Conservation (phyloP, 2,329 filamentous ascomycete species). For the Penicillium corylophilum region DNA sequence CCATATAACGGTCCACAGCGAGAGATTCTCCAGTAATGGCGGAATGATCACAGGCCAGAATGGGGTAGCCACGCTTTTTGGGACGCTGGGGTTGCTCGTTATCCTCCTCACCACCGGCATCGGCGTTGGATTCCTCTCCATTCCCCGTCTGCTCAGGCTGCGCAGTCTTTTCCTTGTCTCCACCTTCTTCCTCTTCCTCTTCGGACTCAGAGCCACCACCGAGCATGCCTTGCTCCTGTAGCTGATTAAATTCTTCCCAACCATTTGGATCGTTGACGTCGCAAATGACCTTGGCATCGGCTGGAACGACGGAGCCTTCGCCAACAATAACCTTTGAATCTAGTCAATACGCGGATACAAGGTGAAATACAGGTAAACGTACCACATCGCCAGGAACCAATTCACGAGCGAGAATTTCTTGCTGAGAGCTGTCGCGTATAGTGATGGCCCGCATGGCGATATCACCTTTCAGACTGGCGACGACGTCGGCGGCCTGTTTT, state of each 20-base stretch:
- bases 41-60: conserved; percentile 74
- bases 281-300: conserved; percentile 69
- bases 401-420: conserved; percentile 68
- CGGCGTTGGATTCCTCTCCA: too few relatives aligned
- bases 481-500: conserved; percentile 76
- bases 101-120: background rate
- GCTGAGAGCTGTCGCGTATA: conserved; percentile 64
- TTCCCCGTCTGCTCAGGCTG: background rate
- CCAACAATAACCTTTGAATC: conserved; percentile 61
- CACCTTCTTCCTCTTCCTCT: conserved; percentile 31
- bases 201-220: conserved; percentile 52
- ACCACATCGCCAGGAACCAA: conserved; percentile 75
- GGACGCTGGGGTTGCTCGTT: conserved; percentile 9
- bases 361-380: conserved; percentile 33
- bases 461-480: conserved; percentile 73
- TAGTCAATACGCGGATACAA: conserved; percentile 15
- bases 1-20: conserved; percentile 67
- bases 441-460: conserved; percentile 72
- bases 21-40: conserved; percentile 79
- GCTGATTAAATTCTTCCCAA: conserved; percentile 64
- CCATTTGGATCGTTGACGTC: conserved; percentile 67
- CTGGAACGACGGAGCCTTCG: conserved; percentile 69
- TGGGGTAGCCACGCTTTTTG: conserved; percentile 56
- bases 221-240: conserved; percentile 62
- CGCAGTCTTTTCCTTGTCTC: background rate